Percentiles rank a stretch among this genome's conserved stretches.
phyloP scores from a whole-genome alignment of 2,329 filamentous ascomycete genomes.

The Clarireedia monteithiana region DNA sequence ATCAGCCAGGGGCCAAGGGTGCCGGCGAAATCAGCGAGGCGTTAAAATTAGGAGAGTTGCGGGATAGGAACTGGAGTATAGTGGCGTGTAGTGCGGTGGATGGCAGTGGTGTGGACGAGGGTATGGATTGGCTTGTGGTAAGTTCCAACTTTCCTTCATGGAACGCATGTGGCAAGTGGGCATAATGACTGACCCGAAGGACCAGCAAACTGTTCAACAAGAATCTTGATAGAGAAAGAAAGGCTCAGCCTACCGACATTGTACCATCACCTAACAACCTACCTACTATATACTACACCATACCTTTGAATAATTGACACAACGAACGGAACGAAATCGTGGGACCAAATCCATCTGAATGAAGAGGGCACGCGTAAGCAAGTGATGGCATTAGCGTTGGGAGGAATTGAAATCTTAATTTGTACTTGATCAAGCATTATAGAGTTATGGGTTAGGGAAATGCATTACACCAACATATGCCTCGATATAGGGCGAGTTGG shows the following conservation, averaged over 20 bases:
- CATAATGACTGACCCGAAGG: constrained; percentile 7
- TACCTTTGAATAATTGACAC: background rate
- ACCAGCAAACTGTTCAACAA: constrained; percentile 31
- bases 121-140: constrained; percentile 93
- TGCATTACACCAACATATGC: background rate
- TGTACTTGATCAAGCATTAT: background rate
- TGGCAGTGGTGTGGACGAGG: constrained; percentile 87
- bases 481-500: background rate
- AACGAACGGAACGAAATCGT: background rate
- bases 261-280: constrained; percentile 13
- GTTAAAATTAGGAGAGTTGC: constrained; percentile 78
- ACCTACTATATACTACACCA: background rate
- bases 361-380: background rate
- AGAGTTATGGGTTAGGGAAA: background rate
- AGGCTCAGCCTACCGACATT: constrained; percentile 9
- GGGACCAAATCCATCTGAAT: background rate
- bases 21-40: constrained; percentile 96
- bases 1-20: constrained; percentile 93
- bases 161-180: background rate
- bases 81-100: constrained; percentile 96
- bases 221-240: constrained; percentile 14
- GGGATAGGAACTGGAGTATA: constrained; percentile 98
- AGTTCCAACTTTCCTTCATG: constrained; percentile 10
- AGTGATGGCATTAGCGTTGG: background rate
- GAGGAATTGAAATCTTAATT: background rate